Evolutionary conservation across 2,329 filamentous ascomycete genomes (phyloP), one percentile per base, ranked within the genome.

Genomic region (Fusarium nanum): DNA sequence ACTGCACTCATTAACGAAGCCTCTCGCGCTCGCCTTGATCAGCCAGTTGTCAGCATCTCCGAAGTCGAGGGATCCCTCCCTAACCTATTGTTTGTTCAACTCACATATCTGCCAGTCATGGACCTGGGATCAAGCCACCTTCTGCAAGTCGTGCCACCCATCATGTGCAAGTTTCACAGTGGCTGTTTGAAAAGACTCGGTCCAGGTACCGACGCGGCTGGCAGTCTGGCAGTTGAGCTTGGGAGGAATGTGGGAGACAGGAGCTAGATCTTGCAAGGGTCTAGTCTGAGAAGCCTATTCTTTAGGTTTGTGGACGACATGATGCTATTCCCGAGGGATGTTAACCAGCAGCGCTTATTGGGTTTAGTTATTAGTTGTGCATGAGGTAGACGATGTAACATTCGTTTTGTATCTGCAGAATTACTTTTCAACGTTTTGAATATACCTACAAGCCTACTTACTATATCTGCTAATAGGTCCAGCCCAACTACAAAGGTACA

Each of bases 201-300:
- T 22, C 46, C 52, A 74, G 68, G 59, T 74, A 67, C 70, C 70
- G 68, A 66, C 45, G 44, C 56, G 62, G 52, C 56, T 65, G 49
- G 68, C 65, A 42, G 61, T 52, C 56, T 65, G 49, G 68, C 65
- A 42, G 61, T 52, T 67, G 27, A 18, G 34, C 20, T 50, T 47
- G 41, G 40, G 49, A 62, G 60, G 54, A 65, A 74, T 75, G 73
- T 75, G 73, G 68, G 42, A 75, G 70, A 75, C 73, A 74, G 65
- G 71, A 64, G 37, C 40, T 61, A 50, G 46, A 27, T 47, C 30
- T 45, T 53, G 63, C 73, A 75, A 70, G 73, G 73, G 70, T 66
- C 18, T 20, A 28, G 23, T 47, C 18, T 28, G 13, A 20, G 18
- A 47, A 47, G 44, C 25, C 18, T 37, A 37, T 37, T 47, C 6